A percentile compares a stretch with the other conserved stretches of the same genome.
phyloP scores from a whole-genome alignment of 768 basidiomycete species.

The Naematelia aurantialba region DNA sequence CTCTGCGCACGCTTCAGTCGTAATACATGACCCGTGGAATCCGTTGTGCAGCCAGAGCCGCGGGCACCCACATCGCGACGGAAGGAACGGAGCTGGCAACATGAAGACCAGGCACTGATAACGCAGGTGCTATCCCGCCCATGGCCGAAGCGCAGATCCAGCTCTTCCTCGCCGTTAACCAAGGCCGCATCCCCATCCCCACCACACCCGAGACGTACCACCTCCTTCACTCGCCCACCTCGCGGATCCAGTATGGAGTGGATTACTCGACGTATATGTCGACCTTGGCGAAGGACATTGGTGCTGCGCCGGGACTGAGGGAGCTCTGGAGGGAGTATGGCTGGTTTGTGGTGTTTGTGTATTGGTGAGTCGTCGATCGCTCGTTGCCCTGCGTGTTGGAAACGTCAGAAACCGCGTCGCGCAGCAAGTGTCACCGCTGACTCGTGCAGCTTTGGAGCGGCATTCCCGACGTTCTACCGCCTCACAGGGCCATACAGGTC shows the following conservation, averaged over 20 bases:
- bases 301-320: conserved; percentile 56
- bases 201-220: conserved; percentile 57
- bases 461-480: conserved; percentile 62
- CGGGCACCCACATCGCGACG: too few relatives aligned
- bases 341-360: conserved; percentile 56
- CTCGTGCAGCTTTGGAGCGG: conserved; percentile 62
- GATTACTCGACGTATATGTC: conserved; percentile 60
- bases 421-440: too few relatives aligned
- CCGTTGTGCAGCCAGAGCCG: too few relatives aligned
- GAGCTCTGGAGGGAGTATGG: conserved; percentile 58
- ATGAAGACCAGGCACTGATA: neutral
- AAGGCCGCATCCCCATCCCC: conserved; percentile 52
- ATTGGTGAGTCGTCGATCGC: conserved; percentile 53
- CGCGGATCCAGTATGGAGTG: conserved; percentile 62
- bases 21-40: too few relatives aligned
- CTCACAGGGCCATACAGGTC: conserved; percentile 58
- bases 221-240: conserved; percentile 56
- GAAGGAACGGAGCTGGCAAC: neutral
- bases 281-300: conserved; percentile 60
- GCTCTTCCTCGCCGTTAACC: conserved; percentile 58
- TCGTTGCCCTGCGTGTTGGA: neutral
- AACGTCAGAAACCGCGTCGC: too few relatives aligned
- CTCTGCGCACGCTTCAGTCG: too few relatives aligned
- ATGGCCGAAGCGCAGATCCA: conserved; percentile 63
- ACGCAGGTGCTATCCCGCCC: conserved; percentile 56